Evolutionary conservation across 768 basidiomycete genomes (phyloP).

Genomic region (Pseudohyphozyma bogoriensis): DNA sequence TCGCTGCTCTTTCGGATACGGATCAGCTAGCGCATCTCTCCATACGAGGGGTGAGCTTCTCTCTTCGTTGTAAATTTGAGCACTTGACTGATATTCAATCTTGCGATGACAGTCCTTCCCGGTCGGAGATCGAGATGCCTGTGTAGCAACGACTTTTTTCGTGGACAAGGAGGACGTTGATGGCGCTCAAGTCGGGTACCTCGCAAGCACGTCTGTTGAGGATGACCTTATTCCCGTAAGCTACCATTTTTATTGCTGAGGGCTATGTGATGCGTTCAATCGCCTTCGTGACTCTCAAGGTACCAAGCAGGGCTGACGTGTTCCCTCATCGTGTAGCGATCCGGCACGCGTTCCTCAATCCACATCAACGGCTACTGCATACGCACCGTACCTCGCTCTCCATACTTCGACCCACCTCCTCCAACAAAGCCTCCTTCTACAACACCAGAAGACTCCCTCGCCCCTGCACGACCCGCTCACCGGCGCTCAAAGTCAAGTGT

Average conservation of each 20-base stretch:
- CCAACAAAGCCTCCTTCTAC: background rate
- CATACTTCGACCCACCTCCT: slow-evolving; percentile 17
- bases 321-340: background rate
- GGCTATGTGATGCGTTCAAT: too few relatives aligned
- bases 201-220: slow-evolving; percentile 6
- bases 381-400: slow-evolving; percentile 10
- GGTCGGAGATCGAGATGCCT: slow-evolving; percentile 13
- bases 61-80: too few relatives aligned
- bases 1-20: background rate
- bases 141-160: background rate
- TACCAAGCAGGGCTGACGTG: background rate
- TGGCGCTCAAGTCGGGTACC: slow-evolving; percentile 1
- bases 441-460: background rate
- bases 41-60: background rate
- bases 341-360: slow-evolving; percentile 1
- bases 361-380: slow-evolving; percentile 15
- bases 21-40: slow-evolving; percentile 12
- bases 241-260: background rate
- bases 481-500: slow-evolving; percentile 16
- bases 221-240: slow-evolving; percentile 21
- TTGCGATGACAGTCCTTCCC: too few relatives aligned
- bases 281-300: background rate
- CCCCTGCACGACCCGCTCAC: slow-evolving; percentile 9
- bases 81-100: too few relatives aligned
- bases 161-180: background rate